These are phyloP conservation scores for Xylaria sp. DNA, from an alignment of 2,329 filamentous ascomycete species.

Conservation along the genomic window DNA sequence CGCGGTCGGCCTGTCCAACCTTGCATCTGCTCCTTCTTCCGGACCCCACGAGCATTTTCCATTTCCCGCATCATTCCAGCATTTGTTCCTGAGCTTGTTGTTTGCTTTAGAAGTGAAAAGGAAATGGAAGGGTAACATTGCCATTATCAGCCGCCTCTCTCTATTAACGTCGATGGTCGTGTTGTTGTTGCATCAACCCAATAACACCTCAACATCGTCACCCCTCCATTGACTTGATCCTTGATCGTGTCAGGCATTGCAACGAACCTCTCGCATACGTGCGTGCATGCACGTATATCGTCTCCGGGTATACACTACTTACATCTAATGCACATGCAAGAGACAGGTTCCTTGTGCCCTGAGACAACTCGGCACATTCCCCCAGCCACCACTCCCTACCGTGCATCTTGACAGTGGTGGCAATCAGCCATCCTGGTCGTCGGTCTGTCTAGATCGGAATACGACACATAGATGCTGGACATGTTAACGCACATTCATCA, in stretches of 20 bases:
- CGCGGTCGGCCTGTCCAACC: conserved; percentile 8
- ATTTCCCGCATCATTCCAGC: neutral
- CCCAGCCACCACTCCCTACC: conserved; percentile 15
- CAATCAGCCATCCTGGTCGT: conserved; percentile 10
- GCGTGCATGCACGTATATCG: conserved; percentile 7
- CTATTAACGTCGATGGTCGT: conserved; percentile 11
- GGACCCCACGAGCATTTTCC: neutral
- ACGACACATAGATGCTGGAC: conserved; percentile 15
- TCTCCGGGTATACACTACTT: conserved; percentile 1
- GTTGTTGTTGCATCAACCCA: conserved; percentile 19
- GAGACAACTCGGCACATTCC: conserved; percentile 21
- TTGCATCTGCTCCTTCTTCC: neutral
- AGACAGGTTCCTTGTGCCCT: conserved; percentile 23
- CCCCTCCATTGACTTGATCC: conserved; percentile 3
- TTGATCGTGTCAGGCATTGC: conserved; percentile 20
- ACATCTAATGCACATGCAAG: conserved; percentile 11
- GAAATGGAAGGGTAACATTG: conserved; percentile 16
- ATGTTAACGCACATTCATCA: conserved; percentile 4
- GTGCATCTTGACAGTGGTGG: neutral
- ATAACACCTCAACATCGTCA: conserved; percentile 13
- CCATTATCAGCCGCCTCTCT: conserved; percentile 22
- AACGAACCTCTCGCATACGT: conserved; percentile 24
- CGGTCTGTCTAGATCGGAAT: conserved; percentile 16
- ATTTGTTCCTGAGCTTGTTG: neutral
- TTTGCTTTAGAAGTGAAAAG: neutral